Evolutionary conservation across 768 basidiomycete genomes (phyloP).

Genomic region (Lactarius tabidus): DNA sequence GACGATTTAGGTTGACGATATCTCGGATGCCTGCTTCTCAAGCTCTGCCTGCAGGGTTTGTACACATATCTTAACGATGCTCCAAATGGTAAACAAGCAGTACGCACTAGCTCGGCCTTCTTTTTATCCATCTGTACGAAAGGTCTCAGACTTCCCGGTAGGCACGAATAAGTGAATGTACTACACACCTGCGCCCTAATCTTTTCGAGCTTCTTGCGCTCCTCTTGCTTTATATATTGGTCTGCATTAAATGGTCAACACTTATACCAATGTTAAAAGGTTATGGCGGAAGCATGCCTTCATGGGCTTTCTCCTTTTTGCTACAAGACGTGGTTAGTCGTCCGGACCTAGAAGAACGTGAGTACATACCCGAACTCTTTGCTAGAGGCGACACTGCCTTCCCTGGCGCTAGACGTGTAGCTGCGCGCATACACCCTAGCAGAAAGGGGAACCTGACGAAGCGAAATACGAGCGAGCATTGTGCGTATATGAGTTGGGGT

Average conservation of each 20-base stretch:
- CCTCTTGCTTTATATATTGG: slow-evolving; percentile 58
- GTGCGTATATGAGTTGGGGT: slow-evolving; percentile 19
- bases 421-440: slow-evolving; percentile 33
- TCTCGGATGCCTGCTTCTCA: slow-evolving; percentile 31
- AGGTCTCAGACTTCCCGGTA: neutral
- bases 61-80: neutral
- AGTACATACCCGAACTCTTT: slow-evolving; percentile 55
- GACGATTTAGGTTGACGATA: neutral
- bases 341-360: slow-evolving; percentile 18
- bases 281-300: slow-evolving; percentile 39
- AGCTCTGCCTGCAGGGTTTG: slow-evolving; percentile 30
- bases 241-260: slow-evolving; percentile 39
- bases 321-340: slow-evolving; percentile 34
- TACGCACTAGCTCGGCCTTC: slow-evolving; percentile 34
- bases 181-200: slow-evolving; percentile 50
- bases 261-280: neutral
- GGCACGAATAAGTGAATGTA: neutral
- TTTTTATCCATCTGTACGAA: slow-evolving; percentile 31
- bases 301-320: slow-evolving; percentile 70
- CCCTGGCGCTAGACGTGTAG: slow-evolving; percentile 39
- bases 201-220: slow-evolving; percentile 54
- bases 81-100: neutral
- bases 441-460: slow-evolving; percentile 42
- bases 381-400: slow-evolving; percentile 60
- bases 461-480: slow-evolving; percentile 42